These are phyloP conservation scores for Xerocomellus chrysenteron DNA, from an alignment of 768 basidiomycete genomes.

Conservation along the genomic window DNA sequence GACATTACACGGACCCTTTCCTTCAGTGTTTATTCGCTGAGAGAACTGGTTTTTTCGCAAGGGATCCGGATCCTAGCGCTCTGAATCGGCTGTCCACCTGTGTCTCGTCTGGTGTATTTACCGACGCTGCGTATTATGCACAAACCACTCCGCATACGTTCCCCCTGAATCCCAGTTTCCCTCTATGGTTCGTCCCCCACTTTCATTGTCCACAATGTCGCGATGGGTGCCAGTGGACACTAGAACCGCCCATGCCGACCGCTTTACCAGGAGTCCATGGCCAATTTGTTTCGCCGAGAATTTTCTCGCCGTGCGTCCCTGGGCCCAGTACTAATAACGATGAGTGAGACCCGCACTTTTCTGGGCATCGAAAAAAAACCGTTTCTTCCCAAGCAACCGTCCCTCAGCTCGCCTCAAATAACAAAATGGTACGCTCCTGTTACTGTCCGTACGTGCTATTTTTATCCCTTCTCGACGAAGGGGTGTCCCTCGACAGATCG, in stretches of 20 bases:
- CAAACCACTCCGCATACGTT: no score
- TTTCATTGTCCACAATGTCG: background rate
- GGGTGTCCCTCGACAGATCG: background rate
- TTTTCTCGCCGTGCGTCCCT: conserved; percentile 23
- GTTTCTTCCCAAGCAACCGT: background rate
- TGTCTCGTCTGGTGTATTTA: conserved; percentile 4
- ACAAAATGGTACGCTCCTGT: background rate
- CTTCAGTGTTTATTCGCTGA: background rate
- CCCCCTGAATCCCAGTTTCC: background rate
- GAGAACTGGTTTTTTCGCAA: background rate
- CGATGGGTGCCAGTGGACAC: no score
- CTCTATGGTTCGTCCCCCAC: background rate
- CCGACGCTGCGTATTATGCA: no score
- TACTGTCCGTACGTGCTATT: background rate
- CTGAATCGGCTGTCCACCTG: background rate
- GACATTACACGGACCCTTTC: background rate
- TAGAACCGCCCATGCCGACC: conserved; percentile 19
- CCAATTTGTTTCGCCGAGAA: conserved; percentile 9
- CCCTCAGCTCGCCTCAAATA: background rate
- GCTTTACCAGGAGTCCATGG: background rate
- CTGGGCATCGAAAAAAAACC: background rate
- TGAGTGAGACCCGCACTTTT: background rate
- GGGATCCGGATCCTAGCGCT: background rate
- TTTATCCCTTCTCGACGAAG: background rate
- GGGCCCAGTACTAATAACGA: background rate